Evolutionary conservation across 2,329 filamentous ascomycete species (phyloP), one percentile per base, ranked within the genome.

Genomic region (Fusarium bactridioides): DNA sequence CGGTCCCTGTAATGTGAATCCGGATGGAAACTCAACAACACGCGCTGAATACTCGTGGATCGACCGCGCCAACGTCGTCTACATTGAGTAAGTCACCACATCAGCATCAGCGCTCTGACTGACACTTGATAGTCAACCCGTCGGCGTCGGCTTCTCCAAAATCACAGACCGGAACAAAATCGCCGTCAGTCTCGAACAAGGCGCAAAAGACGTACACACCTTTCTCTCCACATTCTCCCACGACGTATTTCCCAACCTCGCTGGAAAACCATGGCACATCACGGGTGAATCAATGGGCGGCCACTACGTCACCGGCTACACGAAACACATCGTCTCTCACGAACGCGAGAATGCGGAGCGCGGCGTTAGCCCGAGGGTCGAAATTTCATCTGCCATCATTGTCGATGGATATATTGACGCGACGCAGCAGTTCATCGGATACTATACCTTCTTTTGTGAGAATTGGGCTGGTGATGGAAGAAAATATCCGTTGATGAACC

Each of bases 201-300:
- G 71, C 12, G 71, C 56, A 11, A 47, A 29, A 27, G 71, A 74
- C 16, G 59, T 74, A 2, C 23, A 74, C 9, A 53, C 68, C 0
- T 74, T 74, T 4, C 64, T 74, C 2, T 60, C 54, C 3, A 53
- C n/a, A 1, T 51, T 74, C 6, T 66, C 68, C 10, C 57, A 37
- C 1, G 15, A 72, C 10, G 59, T 74, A 4, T 72, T 74, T 13
- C 71, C 71, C 4, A 43, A 66, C 9, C 48, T 74, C 15, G 47
- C 57, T 15, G 57, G 54, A 3, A 58, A 72, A 4, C 57, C 68
- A 2, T 74, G 71, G 71, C 71, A 74, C 3, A 72, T 74, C 23
- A 67, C 71, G 0, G 71, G 71, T 5, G 71, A 74, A 31, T 74
- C 71, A 1, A 74, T 74, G 71, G 71, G 71, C 16, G 71, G 71